Percentiles rank a stretch among this genome's conserved stretches.
Evolutionary conservation across 176 grass and related monocot genomes (phyloP).

Genomic region (Echinochloa phyllopogon): DNA sequence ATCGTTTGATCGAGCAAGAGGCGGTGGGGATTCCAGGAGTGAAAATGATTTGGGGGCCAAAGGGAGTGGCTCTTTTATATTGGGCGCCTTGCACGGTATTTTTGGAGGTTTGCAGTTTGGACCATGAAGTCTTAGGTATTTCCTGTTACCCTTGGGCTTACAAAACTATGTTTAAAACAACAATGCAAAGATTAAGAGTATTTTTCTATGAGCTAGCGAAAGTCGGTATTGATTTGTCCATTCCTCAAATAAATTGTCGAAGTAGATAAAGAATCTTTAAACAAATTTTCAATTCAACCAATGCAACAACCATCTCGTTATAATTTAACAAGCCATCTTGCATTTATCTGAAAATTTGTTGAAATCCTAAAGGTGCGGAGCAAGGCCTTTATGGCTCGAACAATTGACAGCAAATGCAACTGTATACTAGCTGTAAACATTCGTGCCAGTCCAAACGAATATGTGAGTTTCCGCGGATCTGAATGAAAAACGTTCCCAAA

Average conservation of each 20-base stretch:
- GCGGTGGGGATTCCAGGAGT: conserved; percentile 10
- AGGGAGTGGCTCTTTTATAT: conserved; percentile 8
- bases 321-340: too few species aligned
- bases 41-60: conserved; percentile 11
- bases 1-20: conserved; percentile 13
- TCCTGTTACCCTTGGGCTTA: not conserved
- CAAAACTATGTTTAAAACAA: too few species aligned
- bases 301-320: too few species aligned
- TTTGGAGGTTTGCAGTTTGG: not conserved
- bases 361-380: too few species aligned
- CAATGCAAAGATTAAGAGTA: too few species aligned
- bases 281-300: too few species aligned
- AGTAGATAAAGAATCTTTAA: too few species aligned
- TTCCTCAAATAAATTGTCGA: too few species aligned
- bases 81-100: not conserved
- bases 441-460: not conserved
- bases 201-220: too few species aligned
- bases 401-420: not conserved
- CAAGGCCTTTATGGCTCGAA: too few species aligned
- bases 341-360: too few species aligned
- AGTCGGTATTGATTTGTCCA: too few species aligned
- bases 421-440: not conserved
- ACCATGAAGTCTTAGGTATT: not conserved
- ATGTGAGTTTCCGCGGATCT: not conserved
- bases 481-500: not conserved